Base-by-base conservation (phyloP, 768 basidiomycete species). In the Holtermannia corniformis region DNA sequence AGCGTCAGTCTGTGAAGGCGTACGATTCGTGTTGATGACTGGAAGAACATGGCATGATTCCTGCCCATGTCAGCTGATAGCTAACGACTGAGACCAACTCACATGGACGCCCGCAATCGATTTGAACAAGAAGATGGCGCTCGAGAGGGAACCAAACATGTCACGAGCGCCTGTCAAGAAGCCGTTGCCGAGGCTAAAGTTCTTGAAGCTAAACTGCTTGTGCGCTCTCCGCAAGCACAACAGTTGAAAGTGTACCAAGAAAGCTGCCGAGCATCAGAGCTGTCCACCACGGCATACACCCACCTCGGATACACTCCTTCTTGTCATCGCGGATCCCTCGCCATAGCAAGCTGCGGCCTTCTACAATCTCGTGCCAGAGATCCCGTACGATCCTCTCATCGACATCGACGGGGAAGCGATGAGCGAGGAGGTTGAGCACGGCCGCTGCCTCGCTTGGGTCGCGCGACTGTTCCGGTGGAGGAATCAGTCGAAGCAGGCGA, bases 361-460 rank as follows among this genome's bases (percentile, higher is more conserved):
- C 92, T 11, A 95, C 86, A 51, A 95, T 86, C 55, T 86, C 82
- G 57, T 86, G 77, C 92, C 92, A 97, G 59, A 88, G 80, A n/a
- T 85, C 85, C 58, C 87, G 81, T 20, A 87, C 88, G 55, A 83
- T 81, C 27, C 78, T 77, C 59, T 90, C 85, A 0, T 81, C 75
- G n/a, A 76, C 79, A 14, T 78, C 75, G 3, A 80, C 73, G 7
- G 89, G 84, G 27, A 95, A 77, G 1, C 92, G 82, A 68, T 91
- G 82, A 1, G 85, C 81, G 24, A 97, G 78, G 3, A 97, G 77
- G 21, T 77, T 75, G 21, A 82, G 81, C 59, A 96, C 87, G 10
- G 85, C 81, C 52, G 44, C 16, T 26, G 52, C 43, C 42, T 64
- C 68, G 16, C 32, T 40, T n/a, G 62, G 62, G 14, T 67, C 60